Conservation (phyloP, 768 basidiomycete species). For the Psilocybe subaeruginosa region DNA sequence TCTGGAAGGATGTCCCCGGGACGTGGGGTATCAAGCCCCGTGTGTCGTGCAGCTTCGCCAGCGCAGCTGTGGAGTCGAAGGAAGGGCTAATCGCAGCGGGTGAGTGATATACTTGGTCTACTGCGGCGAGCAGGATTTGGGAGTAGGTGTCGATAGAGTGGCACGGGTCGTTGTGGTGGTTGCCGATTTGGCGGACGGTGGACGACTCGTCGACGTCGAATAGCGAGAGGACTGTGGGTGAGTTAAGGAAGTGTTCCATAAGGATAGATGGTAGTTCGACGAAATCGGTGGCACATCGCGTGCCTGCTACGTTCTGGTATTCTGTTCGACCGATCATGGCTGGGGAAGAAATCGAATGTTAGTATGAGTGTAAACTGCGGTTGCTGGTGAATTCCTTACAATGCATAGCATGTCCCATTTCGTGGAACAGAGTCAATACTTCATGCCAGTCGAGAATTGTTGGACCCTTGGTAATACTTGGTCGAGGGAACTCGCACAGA, state of each 20-base stretch:
- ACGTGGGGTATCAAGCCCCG: conserved; percentile 86
- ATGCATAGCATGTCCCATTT: conserved; percentile 99
- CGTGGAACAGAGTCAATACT: conserved; percentile 93
- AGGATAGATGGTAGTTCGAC: conserved; percentile 97
- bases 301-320: conserved; percentile 97
- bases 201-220: conserved; percentile 61
- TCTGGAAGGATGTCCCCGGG: conserved; percentile 88
- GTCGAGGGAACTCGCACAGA: conserved; percentile 81
- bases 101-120: conserved; percentile 94
- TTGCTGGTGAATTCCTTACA: conserved; percentile 59
- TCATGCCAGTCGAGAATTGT: conserved; percentile 90
- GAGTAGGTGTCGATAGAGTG: conserved; percentile 86
- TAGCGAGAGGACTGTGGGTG: conserved; percentile 79
- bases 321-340: conserved; percentile 98
- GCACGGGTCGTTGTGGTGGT: conserved; percentile 77
- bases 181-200: conserved; percentile 49
- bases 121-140: conserved; percentile 84
- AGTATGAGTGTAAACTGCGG: not conserved
- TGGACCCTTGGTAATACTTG: conserved; percentile 61
- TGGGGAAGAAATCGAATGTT: conserved; percentile 29
- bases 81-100: conserved; percentile 48
- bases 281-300: conserved; percentile 97
- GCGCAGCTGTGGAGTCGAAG: conserved; percentile 76
- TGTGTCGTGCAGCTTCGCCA: conserved; percentile 62
- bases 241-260: conserved; percentile 97